A percentile compares a stretch with the other conserved stretches of the same genome.
These are phyloP conservation scores for Kluyveromyces starmeri DNA, from an alignment of 805 yeast species.

Conservation along the genomic window DNA sequence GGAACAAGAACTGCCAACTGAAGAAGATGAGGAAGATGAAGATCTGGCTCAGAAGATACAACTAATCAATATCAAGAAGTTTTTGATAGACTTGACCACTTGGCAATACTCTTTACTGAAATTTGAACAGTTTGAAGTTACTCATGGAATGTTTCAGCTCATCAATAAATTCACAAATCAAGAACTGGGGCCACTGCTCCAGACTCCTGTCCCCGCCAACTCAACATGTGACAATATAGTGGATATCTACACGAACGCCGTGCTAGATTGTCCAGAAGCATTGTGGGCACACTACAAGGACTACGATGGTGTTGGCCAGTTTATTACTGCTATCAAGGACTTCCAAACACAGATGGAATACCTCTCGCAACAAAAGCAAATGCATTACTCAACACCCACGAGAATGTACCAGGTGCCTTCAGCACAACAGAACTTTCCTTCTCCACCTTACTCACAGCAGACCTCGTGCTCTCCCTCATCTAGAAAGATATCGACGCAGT, in stretches of 20 bases:
- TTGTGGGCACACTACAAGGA: slow-evolving; percentile 20
- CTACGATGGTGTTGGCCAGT: slow-evolving; percentile 16
- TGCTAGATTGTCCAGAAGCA: slow-evolving; percentile 18
- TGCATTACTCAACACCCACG: slow-evolving; percentile 20
- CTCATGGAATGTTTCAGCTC: slow-evolving; percentile 25
- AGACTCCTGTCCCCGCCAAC: slow-evolving; percentile 18
- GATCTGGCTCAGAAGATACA: slow-evolving; percentile 28
- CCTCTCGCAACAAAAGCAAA: slow-evolving; percentile 16
- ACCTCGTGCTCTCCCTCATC: slow-evolving; percentile 27
- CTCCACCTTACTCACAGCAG: slow-evolving; percentile 23
- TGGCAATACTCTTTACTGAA: slow-evolving; percentile 37
- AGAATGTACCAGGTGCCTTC: slow-evolving; percentile 16
- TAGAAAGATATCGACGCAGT: slow-evolving; percentile 26
- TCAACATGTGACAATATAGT: slow-evolving; percentile 18
- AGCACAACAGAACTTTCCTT: slow-evolving; percentile 14
- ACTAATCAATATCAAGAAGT: slow-evolving; percentile 40
- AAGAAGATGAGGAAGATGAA: slow-evolving; percentile 21
- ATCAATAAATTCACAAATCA: slow-evolving; percentile 24
- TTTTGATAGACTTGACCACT: slow-evolving; percentile 39
- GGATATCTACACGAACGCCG: slow-evolving; percentile 19
- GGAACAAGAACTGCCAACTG: slow-evolving; percentile 10
- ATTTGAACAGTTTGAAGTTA: slow-evolving; percentile 25
- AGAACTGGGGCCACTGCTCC: slow-evolving; percentile 25
- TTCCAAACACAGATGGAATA: slow-evolving; percentile 13
- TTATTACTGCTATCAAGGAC: slow-evolving; percentile 17